Conservation (phyloP, 176 grass and related monocot genomes). For the Cymbopogon citratus region DNA sequence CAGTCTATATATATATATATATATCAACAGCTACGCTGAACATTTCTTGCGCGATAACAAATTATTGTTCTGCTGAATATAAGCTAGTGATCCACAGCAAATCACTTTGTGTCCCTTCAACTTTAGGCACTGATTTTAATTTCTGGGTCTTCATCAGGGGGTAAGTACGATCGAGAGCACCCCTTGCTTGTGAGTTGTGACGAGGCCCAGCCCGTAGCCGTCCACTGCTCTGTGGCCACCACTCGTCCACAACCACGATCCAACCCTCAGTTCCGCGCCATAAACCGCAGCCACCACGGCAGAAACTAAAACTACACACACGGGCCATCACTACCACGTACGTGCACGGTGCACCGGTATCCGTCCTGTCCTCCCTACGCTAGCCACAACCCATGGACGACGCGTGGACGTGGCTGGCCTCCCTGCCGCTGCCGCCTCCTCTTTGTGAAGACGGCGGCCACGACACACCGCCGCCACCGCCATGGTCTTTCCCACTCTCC, state of each 20-base stretch:
- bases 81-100: no score
- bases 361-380: no score
- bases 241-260: slow-evolving; percentile 5
- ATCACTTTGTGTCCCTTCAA: no score
- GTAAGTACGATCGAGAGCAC: no score
- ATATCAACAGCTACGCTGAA: no score
- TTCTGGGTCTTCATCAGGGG: not conserved
- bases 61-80: not conserved
- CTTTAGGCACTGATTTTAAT: not conserved
- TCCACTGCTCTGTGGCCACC: not conserved
- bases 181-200: no score
- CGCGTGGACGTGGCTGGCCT: slow-evolving; percentile 61
- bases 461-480: slow-evolving; percentile 2
- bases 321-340: not conserved
- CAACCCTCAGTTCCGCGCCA: slow-evolving; percentile 26
- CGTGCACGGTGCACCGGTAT: no score
- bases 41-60: no score
- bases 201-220: slow-evolving; percentile 1
- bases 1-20: no score
- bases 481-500: slow-evolving; percentile 22
- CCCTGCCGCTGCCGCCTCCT: slow-evolving; percentile 16
- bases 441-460: not conserved
- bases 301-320: not conserved
- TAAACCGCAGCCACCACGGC: not conserved
- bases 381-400: slow-evolving; percentile 57